Evolutionary conservation across 2,329 filamentous ascomycete genomes (phyloP).

Genomic region (Bipolaris cookei): DNA sequence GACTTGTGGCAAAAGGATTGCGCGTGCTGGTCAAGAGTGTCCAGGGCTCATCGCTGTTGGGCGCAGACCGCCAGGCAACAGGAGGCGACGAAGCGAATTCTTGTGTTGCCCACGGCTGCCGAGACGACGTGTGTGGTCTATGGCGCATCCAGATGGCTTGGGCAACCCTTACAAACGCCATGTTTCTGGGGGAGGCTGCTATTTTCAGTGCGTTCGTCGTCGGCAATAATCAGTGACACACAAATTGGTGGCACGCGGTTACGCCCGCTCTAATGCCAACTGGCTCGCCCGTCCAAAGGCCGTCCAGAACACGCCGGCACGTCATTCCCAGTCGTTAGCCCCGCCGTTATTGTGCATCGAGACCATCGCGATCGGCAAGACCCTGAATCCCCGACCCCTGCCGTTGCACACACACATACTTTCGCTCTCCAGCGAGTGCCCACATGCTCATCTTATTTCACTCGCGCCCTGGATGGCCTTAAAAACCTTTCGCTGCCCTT

Average conservation of each 20-base stretch:
- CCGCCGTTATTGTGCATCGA: slow-evolving; percentile 32
- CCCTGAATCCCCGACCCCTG: slow-evolving; percentile 21
- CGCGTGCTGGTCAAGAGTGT: slow-evolving; percentile 27
- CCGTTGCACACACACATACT: slow-evolving; percentile 3
- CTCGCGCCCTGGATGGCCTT: slow-evolving; percentile 15
- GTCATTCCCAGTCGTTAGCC: slow-evolving; percentile 30
- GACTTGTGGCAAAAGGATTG: slow-evolving; percentile 35
- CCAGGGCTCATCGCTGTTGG: slow-evolving; percentile 18
- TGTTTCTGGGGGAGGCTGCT: slow-evolving; percentile 8
- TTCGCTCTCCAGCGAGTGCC: slow-evolving; percentile 4
- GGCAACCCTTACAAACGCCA: slow-evolving; percentile 5
- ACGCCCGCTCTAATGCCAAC: slow-evolving; percentile 15
- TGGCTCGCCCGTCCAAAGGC: slow-evolving; percentile 16
- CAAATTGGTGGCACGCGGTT: slow-evolving; percentile 14
- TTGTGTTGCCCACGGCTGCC: neutral
- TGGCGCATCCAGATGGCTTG: slow-evolving; percentile 1
- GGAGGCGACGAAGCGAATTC: slow-evolving; percentile 14
- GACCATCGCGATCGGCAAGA: slow-evolving; percentile 33
- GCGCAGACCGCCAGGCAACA: slow-evolving; percentile 10
- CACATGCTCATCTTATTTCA: slow-evolving; percentile 30
- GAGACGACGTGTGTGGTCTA: neutral
- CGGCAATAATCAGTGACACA: slow-evolving; percentile 8
- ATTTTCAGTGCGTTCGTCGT: slow-evolving; percentile 14
- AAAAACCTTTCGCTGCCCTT: slow-evolving; percentile 26
- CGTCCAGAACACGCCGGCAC: slow-evolving; percentile 29